phyloP scores from a whole-genome alignment of 164 flowering plant genomes.

The Vitis riparia region DNA sequence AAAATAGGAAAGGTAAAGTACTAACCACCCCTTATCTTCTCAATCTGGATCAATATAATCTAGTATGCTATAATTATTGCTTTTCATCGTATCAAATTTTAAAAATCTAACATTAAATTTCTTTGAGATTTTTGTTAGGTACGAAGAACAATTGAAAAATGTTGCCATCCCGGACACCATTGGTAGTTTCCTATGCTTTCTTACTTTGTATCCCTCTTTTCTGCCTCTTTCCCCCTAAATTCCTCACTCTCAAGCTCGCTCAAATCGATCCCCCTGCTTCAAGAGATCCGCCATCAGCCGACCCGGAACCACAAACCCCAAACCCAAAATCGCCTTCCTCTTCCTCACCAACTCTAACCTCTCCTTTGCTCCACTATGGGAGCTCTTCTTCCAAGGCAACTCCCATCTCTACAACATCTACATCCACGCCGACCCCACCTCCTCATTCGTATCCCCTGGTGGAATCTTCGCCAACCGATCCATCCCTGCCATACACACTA shows the following conservation, averaged over 20 bases:
- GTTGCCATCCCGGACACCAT: slow-evolving; percentile 25
- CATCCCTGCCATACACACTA: slow-evolving; percentile 55
- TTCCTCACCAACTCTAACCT: slow-evolving; percentile 85
- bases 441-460: slow-evolving; percentile 26
- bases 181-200: slow-evolving; percentile 45
- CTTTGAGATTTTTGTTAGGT: too few species aligned
- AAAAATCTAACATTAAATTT: too few species aligned
- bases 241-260: slow-evolving; percentile 50
- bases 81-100: too few species aligned
- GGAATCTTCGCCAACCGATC: slow-evolving; percentile 54
- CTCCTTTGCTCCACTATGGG: slow-evolving; percentile 75
- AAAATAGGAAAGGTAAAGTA: too few species aligned
- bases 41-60: too few species aligned
- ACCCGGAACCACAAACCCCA: slow-evolving; percentile 31
- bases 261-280: slow-evolving; percentile 66
- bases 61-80: too few species aligned
- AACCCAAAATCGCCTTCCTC: slow-evolving; percentile 77
- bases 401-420: slow-evolving; percentile 60
- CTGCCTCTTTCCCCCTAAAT: slow-evolving; percentile 51
- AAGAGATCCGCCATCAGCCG: slow-evolving; percentile 44
- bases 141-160: not conserved
- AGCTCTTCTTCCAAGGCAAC: slow-evolving; percentile 54
- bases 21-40: too few species aligned
- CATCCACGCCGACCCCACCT: slow-evolving; percentile 77
- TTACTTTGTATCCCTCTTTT: slow-evolving; percentile 59